Percentiles rank a stretch among this genome's conserved stretches.
Conservation (phyloP, 257 asterid genomes). For the Fraxinus cuspidata region DNA sequence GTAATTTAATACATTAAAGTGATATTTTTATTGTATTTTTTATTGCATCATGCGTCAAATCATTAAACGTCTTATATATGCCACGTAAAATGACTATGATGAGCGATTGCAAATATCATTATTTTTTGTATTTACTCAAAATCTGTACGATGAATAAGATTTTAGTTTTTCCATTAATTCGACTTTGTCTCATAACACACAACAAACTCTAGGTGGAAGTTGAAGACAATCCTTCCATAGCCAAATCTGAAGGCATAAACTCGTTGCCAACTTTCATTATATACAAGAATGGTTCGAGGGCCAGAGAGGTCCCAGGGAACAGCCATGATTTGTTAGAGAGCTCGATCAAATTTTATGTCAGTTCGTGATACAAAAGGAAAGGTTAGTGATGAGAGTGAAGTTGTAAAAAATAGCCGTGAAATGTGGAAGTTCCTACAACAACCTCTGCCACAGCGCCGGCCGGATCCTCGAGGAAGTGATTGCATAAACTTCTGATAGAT, state of each 20-base stretch:
- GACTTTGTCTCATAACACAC: neutral
- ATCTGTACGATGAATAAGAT: neutral
- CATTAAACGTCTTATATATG: too few species aligned
- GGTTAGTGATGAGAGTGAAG: neutral
- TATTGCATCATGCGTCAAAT: too few species aligned
- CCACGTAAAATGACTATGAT: too few species aligned
- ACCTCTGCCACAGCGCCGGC: slow-evolving; percentile 5
- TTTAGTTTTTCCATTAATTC: neutral
- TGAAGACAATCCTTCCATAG: slow-evolving; percentile 52
- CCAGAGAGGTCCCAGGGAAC: slow-evolving; percentile 43
- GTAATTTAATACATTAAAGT: too few species aligned
- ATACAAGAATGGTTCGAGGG: slow-evolving; percentile 53
- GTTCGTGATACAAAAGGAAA: slow-evolving; percentile 9
- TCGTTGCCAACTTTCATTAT: slow-evolving; percentile 50
- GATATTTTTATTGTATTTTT: too few species aligned
- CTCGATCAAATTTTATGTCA: slow-evolving; percentile 44
- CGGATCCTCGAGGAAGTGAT: neutral
- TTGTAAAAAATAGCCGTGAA: neutral
- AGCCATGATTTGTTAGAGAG: slow-evolving; percentile 46
- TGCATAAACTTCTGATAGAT: neutral
- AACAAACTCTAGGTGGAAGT: slow-evolving; percentile 48
- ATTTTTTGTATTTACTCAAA: neutral
- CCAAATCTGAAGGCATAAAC: slow-evolving; percentile 48
- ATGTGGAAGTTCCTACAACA: neutral
- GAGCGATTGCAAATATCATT: too few species aligned